These are phyloP conservation scores for Ochetophila trinervis DNA, from an alignment of 306 rosid species.

Conservation along the genomic window DNA sequence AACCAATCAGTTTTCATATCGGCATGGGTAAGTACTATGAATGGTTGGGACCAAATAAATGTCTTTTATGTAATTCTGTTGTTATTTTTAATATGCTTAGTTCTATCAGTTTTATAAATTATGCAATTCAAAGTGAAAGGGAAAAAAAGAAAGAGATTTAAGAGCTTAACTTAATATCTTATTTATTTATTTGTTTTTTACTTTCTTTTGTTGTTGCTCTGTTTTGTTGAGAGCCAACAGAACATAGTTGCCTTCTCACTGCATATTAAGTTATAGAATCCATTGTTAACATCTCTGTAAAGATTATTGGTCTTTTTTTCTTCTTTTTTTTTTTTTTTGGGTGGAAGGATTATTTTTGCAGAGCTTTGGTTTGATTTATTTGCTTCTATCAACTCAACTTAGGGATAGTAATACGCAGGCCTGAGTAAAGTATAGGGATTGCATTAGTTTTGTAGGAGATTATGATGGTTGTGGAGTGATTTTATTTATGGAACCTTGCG, in stretches of 20 bases:
- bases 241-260: too few species aligned
- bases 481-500: neutral
- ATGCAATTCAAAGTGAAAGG: neutral
- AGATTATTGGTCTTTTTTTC: constrained; percentile 2
- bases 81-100: too few species aligned
- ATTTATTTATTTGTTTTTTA: neutral
- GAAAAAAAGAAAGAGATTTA: neutral
- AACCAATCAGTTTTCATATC: too few species aligned
- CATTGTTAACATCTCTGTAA: neutral
- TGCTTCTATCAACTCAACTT: too few species aligned
- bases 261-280: neutral
- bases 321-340: neutral
- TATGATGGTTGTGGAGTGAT: neutral
- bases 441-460: neutral
- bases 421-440: neutral
- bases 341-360: neutral
- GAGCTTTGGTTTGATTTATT: neutral
- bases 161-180: neutral
- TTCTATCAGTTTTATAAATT: neutral
- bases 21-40: too few species aligned
- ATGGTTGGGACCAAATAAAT: too few species aligned
- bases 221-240: neutral
- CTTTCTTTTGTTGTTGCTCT: neutral
- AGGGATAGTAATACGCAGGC: too few species aligned
- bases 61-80: too few species aligned